Conservation (phyloP, 2,329 filamentous ascomycete genomes). For the Paecilomyces niveus region DNA sequence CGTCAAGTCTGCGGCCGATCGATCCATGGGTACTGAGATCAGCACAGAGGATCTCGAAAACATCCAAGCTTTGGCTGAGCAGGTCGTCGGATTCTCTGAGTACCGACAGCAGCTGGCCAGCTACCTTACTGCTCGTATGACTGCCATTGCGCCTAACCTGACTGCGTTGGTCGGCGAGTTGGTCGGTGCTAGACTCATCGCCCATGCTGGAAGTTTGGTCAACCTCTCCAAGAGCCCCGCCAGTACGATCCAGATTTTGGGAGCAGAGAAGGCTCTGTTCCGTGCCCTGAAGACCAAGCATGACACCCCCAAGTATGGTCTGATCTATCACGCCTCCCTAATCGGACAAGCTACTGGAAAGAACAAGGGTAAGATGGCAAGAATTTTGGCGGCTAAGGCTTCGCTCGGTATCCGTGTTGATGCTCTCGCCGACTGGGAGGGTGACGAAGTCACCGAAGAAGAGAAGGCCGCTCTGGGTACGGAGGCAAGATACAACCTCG, state of each 20-base stretch:
- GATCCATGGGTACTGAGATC: conserved; percentile 98
- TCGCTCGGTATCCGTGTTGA: conserved; percentile 91
- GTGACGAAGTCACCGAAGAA: conserved; percentile 74
- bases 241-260: conserved; percentile 94
- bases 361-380: conserved; percentile 99
- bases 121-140: conserved; percentile 90
- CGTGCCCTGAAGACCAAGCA: conserved; percentile 98
- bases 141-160: conserved; percentile 91
- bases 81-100: conserved; percentile 86
- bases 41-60: conserved; percentile 86
- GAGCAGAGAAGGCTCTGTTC: conserved; percentile 98
- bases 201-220: conserved; percentile 88
- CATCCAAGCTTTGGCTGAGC: conserved; percentile 83
- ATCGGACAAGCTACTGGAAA: conserved; percentile 95
- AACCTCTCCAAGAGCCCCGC: conserved; percentile 91
- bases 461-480: conserved; percentile 78
- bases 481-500: conserved; percentile 42
- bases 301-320: conserved; percentile 96
- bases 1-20: conserved; percentile 89
- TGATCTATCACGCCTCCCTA: conserved; percentile 85
- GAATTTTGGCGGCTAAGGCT: conserved; percentile 90
- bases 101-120: conserved; percentile 81
- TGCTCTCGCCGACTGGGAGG: conserved; percentile 72
- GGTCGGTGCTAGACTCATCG: conserved; percentile 88
- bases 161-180: conserved; percentile 88